Evolutionary conservation across 495 filamentous ascomycete species (phyloP).

Genomic region (Trichoderma erinaceum): DNA sequence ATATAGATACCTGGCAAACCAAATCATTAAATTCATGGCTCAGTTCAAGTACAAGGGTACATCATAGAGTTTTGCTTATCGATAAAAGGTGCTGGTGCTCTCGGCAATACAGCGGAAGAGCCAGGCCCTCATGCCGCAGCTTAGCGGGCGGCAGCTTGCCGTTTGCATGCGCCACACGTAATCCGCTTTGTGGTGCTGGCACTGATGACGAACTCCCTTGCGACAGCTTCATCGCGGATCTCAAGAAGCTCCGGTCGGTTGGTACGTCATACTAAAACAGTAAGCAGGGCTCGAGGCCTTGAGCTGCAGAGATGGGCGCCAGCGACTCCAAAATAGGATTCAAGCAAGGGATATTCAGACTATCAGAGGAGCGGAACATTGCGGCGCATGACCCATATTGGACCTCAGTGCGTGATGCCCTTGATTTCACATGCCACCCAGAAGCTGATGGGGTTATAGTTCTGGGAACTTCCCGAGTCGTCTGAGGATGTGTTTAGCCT

Average conservation of each 20-base stretch:
- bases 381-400: slow-evolving; percentile 87
- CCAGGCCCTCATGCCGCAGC: too few species aligned
- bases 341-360: slow-evolving; percentile 97
- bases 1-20: not conserved
- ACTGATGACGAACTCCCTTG: slow-evolving; percentile 9
- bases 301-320: slow-evolving; percentile 66
- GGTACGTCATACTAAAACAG: slow-evolving; percentile 9
- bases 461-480: slow-evolving; percentile 96
- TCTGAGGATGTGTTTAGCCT: slow-evolving; percentile 95
- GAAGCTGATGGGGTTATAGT: slow-evolving; percentile 45
- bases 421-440: not conserved
- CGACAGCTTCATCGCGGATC: slow-evolving; percentile 13
- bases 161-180: not conserved
- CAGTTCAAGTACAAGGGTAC: not conserved
- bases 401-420: slow-evolving; percentile 62
- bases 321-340: slow-evolving; percentile 99
- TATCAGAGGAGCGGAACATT: slow-evolving; percentile 86
- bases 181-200: not conserved
- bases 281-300: slow-evolving; percentile 10
- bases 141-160: not conserved
- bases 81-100: not conserved
- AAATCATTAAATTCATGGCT: not conserved
- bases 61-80: slow-evolving; percentile 2
- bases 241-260: slow-evolving; percentile 9
- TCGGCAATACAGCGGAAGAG: not conserved